A percentile compares a stretch with the other conserved stretches of the same genome.
These are phyloP conservation scores for Chlorella sp. DNA, from an alignment of 139 green algal species.

Conservation along the genomic window DNA sequence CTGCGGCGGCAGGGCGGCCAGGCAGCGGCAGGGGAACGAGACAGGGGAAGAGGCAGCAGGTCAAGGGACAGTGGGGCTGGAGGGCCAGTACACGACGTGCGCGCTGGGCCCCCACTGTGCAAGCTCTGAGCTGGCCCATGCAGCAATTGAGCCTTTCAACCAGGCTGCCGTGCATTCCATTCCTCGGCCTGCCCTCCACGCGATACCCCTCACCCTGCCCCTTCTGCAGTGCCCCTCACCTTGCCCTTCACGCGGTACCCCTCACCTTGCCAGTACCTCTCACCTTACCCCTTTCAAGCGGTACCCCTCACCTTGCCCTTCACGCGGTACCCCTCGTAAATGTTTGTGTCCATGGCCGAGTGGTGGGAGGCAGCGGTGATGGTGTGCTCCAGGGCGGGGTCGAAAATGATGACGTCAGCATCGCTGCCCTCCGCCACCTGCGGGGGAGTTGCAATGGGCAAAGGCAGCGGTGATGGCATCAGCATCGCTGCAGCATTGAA, in stretches of 20 bases:
- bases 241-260: background rate
- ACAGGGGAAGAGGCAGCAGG: too few species aligned
- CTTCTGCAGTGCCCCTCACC: background rate
- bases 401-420: constrained; percentile 94
- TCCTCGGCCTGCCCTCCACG: background rate
- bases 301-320: constrained; percentile 60
- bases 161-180: background rate
- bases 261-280: background rate
- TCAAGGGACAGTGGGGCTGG: too few species aligned
- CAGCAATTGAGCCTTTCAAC: background rate
- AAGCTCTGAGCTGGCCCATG: background rate
- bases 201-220: background rate
- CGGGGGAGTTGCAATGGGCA: background rate
- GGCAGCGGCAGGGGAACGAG: too few species aligned
- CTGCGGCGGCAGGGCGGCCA: constrained; percentile 40
- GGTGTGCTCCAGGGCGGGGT: constrained; percentile 77
- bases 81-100: background rate
- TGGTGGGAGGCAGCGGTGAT: constrained; percentile 84
- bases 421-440: constrained; percentile 83
- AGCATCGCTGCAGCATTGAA: too few species aligned
- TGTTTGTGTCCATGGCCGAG: constrained; percentile 91
- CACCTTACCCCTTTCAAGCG: constrained; percentile 63
- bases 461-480: too few species aligned
- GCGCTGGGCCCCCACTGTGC: background rate
- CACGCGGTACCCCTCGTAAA: constrained; percentile 90